phyloP scores from a whole-genome alignment of 257 asterid species.

The Scutellaria baicalensis region DNA sequence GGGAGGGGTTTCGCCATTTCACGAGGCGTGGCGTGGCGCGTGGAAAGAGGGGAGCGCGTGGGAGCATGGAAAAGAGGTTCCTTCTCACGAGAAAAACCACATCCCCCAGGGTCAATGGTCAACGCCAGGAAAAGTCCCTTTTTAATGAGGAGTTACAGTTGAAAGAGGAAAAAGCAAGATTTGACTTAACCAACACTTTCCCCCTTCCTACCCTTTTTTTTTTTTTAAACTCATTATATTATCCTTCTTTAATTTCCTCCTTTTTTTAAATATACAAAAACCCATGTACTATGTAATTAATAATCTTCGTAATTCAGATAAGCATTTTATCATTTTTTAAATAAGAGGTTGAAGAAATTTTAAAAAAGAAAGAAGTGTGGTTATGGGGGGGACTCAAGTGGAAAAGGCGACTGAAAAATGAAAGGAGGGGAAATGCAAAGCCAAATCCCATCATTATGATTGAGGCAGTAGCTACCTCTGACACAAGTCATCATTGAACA shows the following conservation, averaged over 20 bases:
- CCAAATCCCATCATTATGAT: slow-evolving; percentile 79
- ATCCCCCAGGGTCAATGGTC: slow-evolving; percentile 40
- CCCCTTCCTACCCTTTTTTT: too few relatives aligned
- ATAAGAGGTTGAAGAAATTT: neutral
- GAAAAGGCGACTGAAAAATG: slow-evolving; percentile 18
- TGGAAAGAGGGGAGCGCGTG: neutral
- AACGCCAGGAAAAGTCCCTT: slow-evolving; percentile 24
- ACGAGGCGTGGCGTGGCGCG: slow-evolving; percentile 17
- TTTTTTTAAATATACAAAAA: too few relatives aligned
- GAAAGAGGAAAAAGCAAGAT: slow-evolving; percentile 18
- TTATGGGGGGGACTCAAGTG: slow-evolving; percentile 5
- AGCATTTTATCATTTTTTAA: too few relatives aligned
- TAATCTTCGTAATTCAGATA: too few relatives aligned
- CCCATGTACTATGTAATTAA: too few relatives aligned
- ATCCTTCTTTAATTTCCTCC: too few relatives aligned
- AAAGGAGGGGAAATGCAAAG: slow-evolving; percentile 28
- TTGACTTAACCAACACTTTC: slow-evolving; percentile 45
- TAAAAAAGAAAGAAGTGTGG: too few relatives aligned
- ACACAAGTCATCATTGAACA: slow-evolving; percentile 88
- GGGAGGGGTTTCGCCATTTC: neutral
- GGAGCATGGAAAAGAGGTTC: neutral
- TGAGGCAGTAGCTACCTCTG: slow-evolving; percentile 71
- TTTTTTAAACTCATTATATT: too few relatives aligned
- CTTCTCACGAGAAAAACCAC: slow-evolving; percentile 43
- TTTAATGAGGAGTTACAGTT: slow-evolving; percentile 36